These are phyloP conservation scores for Pachyrhizus erosus DNA, from an alignment of 306 rosid genomes.

Conservation along the genomic window DNA sequence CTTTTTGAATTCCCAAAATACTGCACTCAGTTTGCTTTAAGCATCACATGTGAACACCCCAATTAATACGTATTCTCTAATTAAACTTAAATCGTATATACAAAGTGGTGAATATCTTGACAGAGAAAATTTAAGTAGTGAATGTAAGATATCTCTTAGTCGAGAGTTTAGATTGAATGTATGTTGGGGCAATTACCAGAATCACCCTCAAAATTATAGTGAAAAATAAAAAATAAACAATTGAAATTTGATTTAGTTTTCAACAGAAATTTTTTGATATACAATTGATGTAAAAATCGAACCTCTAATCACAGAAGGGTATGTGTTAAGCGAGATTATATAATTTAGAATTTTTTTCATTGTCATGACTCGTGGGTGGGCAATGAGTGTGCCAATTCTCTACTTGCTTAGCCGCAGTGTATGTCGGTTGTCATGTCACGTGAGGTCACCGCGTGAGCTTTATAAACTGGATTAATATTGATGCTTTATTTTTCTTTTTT, in stretches of 20 bases:
- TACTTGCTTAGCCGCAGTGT: slow-evolving; percentile 16
- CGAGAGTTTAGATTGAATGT: too few species aligned
- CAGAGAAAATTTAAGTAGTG: too few species aligned
- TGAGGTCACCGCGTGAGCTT: slow-evolving; percentile 6
- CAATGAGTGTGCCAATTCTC: slow-evolving; percentile 25
- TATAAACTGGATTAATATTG: not conserved
- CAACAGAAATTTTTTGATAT: too few species aligned
- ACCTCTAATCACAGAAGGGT: too few species aligned
- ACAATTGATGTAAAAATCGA: too few species aligned
- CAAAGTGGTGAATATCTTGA: too few species aligned
- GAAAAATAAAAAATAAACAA: too few species aligned
- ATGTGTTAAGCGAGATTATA: too few species aligned
- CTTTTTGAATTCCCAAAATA: not conserved
- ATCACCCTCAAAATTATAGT: too few species aligned
- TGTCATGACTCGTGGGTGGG: slow-evolving; percentile 25
- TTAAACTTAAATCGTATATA: not conserved
- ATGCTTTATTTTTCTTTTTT: not conserved
- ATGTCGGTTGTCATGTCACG: slow-evolving; percentile 40
- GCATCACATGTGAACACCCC: not conserved
- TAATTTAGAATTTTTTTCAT: not conserved
- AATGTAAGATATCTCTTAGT: too few species aligned
- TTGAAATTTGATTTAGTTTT: too few species aligned
- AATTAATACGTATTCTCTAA: not conserved
- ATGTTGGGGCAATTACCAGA: too few species aligned
- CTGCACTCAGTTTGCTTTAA: not conserved